These are phyloP conservation scores for Fusarium tuaranense DNA, from an alignment of 2,329 filamentous ascomycete genomes.

Conservation along the genomic window DNA sequence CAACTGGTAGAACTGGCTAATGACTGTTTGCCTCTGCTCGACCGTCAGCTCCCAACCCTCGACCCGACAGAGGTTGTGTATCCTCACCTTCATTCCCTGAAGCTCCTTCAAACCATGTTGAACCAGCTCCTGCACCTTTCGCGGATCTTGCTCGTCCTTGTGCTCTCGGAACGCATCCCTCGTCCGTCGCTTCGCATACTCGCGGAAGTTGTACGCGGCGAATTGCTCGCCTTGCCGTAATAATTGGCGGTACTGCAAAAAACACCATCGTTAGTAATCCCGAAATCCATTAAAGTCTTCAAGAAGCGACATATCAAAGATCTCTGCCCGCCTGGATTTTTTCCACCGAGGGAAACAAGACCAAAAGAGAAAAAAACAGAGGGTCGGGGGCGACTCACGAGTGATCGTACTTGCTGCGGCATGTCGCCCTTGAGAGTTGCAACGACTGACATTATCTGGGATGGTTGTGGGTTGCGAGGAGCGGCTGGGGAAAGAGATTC, in stretches of 20 bases:
- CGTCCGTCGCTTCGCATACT: conserved; percentile 93
- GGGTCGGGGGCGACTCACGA: conserved; percentile 56
- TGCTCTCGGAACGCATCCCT: conserved; percentile 91
- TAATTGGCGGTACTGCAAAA: conserved; percentile 85
- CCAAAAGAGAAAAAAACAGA: neutral
- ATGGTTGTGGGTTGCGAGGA: conserved; percentile 39
- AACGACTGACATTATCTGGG: conserved; percentile 54
- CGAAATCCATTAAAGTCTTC: neutral
- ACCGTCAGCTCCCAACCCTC: conserved; percentile 9
- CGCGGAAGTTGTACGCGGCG: conserved; percentile 95
- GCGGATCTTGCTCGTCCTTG: conserved; percentile 76
- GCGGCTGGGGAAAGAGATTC: conserved; percentile 27
- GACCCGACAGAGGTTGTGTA: too few relatives aligned
- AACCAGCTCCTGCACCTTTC: conserved; percentile 86
- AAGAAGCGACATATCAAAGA: conserved; percentile 5
- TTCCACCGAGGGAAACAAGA: neutral
- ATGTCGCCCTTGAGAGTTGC: conserved; percentile 62
- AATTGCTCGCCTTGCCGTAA: conserved; percentile 89
- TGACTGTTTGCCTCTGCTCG: conserved; percentile 88
- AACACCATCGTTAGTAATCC: conserved; percentile 27
- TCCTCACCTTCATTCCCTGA: conserved; percentile 85
- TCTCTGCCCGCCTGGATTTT: conserved; percentile 28
- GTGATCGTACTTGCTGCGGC: conserved; percentile 68
- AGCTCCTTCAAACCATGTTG: conserved; percentile 90
- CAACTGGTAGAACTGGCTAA: conserved; percentile 95